Base-by-base conservation (phyloP, 495 filamentous ascomycete species). In the Annulohypoxylon stygium region DNA sequence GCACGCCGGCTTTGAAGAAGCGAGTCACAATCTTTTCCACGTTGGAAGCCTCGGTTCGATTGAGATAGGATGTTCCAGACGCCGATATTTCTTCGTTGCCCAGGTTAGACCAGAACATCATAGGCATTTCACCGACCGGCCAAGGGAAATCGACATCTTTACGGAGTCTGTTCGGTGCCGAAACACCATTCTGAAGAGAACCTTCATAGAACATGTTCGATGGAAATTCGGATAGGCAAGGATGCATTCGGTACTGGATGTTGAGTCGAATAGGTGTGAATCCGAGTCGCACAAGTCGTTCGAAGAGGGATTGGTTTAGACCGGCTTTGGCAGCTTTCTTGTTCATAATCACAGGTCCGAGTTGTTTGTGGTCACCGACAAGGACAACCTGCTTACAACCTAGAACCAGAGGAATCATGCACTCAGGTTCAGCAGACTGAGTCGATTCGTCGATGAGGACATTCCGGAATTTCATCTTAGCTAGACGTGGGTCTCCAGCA, bases 171-270 rank as follows among this genome's bases (percentile, higher is more conserved):
- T 97, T 92, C 48, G 91, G 89, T 75, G 91, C 92, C 1, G 97
- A 97, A 51, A 99, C 93, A 78, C 96, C 96, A 74, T 99, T 99
- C 81, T 99, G 96, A 62, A 99, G 84, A 55, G 93, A 96, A 12
- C 96, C 96, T 75, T 98, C 97, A 81, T 99, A 99, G 82, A 99
- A 99, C 96, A 99, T 99, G 81, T 98, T 98, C 63, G 95, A 98
- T 5, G 96, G 96, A 78, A 98, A 99, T 70, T 98, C 93, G 0
- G 96, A 99, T 54, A 99, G 88, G 78, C 96, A 97, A 20, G 96
- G 96, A 75, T 98, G 97, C 96, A 99, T 99, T 78, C 96, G 95
- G 79, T 99, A 99, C 79, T 99, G 96, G 18, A 98, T 94, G 73
- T 98, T 97, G 65, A 99, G 86, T 26, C 96, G 92, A 73, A 98